Evolutionary conservation across 176 grass and related monocot species (phyloP).

Genomic region (Oryza glumipatula): DNA sequence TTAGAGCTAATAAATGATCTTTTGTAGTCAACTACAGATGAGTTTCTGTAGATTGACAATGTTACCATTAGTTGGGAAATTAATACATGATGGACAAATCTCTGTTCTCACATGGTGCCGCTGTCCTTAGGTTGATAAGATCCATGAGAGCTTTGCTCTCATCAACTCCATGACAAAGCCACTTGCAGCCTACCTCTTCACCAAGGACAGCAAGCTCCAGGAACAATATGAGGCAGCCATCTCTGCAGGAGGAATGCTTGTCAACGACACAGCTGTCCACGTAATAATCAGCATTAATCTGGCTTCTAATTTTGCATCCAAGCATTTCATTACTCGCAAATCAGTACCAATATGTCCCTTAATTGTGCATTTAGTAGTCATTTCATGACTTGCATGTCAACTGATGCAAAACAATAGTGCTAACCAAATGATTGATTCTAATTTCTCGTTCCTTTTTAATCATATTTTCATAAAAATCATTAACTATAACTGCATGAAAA

Average conservation of each 20-base stretch:
- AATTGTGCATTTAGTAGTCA: neutral
- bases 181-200: conserved; percentile 84
- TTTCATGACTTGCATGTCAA: neutral
- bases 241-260: conserved; percentile 68
- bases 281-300: conserved; percentile 26
- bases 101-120: neutral
- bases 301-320: neutral
- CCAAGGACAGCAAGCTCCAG: conserved; percentile 66
- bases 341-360: neutral
- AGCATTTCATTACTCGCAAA: neutral
- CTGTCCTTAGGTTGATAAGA: conserved; percentile 63
- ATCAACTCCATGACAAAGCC: conserved; percentile 78
- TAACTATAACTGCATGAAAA: neutral
- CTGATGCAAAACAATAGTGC: neutral
- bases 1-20: conserved; percentile 28
- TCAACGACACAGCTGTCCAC: conserved; percentile 74
- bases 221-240: conserved; percentile 55
- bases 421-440: neutral
- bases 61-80: neutral
- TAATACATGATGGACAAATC: neutral
- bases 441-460: neutral
- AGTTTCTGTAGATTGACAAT: neutral
- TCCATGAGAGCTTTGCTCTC: conserved; percentile 68
- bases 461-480: neutral
- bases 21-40: neutral